Evolutionary conservation across 2,329 filamentous ascomycete genomes (phyloP).

Genomic region (Aspergillus candidus): DNA sequence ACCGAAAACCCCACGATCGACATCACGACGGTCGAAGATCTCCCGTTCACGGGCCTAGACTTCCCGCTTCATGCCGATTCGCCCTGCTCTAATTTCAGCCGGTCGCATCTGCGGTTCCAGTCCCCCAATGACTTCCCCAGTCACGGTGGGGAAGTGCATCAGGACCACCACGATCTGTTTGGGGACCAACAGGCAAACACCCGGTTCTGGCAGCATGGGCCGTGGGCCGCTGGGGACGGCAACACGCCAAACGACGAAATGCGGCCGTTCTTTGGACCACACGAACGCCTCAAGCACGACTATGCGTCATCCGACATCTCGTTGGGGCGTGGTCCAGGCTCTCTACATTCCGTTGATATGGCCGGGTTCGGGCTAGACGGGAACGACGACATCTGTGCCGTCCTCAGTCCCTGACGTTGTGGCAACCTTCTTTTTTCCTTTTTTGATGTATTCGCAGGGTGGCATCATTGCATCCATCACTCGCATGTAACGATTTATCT

Average conservation of each 20-base stretch:
- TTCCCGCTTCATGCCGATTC: constrained; percentile 38
- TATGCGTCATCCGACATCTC: constrained; percentile 42
- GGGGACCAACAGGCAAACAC: constrained; percentile 41
- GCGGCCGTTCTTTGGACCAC: constrained; percentile 40
- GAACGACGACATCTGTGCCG: constrained; percentile 31
- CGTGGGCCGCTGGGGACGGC: constrained; percentile 38
- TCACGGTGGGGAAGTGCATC: constrained; percentile 30
- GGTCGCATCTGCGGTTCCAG: constrained; percentile 37
- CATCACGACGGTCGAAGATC: constrained; percentile 36
- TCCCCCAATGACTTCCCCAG: constrained; percentile 37
- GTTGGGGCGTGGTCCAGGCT: constrained; percentile 37
- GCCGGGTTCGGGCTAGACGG: constrained; percentile 39
- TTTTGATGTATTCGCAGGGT: constrained; percentile 19
- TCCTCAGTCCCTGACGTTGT: constrained; percentile 33
- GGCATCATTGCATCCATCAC: constrained; percentile 26
- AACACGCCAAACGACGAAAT: constrained; percentile 39
- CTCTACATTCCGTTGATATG: constrained; percentile 42
- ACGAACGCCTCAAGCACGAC: constrained; percentile 39
- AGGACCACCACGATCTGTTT: constrained; percentile 41
- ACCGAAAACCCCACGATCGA: constrained; percentile 38
- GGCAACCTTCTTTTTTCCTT: not conserved
- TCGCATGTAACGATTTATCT: constrained; percentile 35
- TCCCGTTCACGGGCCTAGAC: constrained; percentile 33
- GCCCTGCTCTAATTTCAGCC: constrained; percentile 38
- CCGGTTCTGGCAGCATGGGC: constrained; percentile 40